These are phyloP conservation scores for Talaromyces pinophilus DNA, from an alignment of 2,329 filamentous ascomycete species.

Conservation along the genomic window DNA sequence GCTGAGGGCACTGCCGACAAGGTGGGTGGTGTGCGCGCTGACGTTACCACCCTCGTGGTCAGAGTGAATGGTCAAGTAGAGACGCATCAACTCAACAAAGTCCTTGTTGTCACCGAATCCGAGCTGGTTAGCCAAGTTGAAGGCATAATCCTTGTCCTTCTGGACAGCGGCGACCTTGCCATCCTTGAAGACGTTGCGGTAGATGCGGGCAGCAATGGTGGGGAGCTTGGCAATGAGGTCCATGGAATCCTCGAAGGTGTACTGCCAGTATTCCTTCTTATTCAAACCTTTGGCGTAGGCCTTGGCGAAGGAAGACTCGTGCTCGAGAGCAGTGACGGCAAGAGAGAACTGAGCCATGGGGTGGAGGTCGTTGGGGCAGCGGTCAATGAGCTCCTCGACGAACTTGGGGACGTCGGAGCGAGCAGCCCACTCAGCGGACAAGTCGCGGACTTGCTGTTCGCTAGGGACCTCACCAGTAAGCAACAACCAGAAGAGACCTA, in stretches of 20 bases:
- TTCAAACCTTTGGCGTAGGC: constrained; percentile 98
- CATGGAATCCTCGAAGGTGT: constrained; percentile 99
- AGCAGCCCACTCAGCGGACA: constrained; percentile 98
- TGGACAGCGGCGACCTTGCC: constrained; percentile 94
- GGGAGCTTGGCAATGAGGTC: constrained; percentile 99
- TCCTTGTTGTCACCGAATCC: constrained; percentile 93
- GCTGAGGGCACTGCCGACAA: constrained; percentile 94
- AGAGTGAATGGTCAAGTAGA: constrained; percentile 99
- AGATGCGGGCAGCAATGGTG: constrained; percentile 96
- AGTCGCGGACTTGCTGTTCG: constrained; percentile 97
- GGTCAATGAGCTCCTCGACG: constrained; percentile 98
- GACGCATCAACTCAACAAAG: constrained; percentile 96
- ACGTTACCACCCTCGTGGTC: constrained; percentile 99
- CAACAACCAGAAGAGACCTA: constrained; percentile 98
- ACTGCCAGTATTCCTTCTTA: constrained; percentile 99
- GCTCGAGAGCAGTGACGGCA: constrained; percentile 96
- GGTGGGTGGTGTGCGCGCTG: constrained; percentile 95
- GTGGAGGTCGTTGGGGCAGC: constrained; percentile 97
- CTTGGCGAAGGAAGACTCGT: constrained; percentile 96
- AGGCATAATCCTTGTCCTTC: constrained; percentile 99
- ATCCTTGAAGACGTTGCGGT: constrained; percentile 99
- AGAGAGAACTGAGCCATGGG: constrained; percentile 99
- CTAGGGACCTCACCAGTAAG: constrained; percentile 95
- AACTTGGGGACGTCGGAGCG: constrained; percentile 97
- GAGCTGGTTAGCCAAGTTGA: constrained; percentile 99